phyloP scores from a whole-genome alignment of 2,329 filamentous ascomycete species.

The Periconia digitata region DNA sequence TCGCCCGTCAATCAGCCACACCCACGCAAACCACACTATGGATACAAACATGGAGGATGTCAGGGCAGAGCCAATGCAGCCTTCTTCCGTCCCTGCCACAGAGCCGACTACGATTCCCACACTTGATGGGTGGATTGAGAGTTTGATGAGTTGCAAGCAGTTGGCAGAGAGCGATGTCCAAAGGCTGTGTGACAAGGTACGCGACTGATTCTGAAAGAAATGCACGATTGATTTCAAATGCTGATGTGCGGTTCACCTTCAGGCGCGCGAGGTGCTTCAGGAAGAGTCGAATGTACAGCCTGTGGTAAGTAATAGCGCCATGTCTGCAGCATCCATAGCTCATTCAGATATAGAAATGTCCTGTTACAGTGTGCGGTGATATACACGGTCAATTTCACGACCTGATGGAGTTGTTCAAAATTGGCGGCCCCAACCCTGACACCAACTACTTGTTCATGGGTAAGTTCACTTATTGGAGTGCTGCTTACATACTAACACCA shows the following conservation, averaged over 20 bases:
- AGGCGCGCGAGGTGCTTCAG: constrained; percentile 95
- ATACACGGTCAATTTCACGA: constrained; percentile 99
- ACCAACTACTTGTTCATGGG: constrained; percentile 99
- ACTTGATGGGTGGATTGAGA: constrained; percentile 98
- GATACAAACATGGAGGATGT: constrained; percentile 99
- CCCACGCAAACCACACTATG: constrained; percentile 59
- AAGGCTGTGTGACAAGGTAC: constrained; percentile 94
- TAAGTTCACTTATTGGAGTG: constrained; percentile 37
- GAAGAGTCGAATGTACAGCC: constrained; percentile 99
- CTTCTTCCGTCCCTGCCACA: constrained; percentile 66
- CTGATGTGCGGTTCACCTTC: constrained; percentile 17
- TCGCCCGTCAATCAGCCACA: constrained; percentile 23
- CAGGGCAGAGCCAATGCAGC: constrained; percentile 75
- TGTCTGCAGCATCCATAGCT: constrained; percentile 11
- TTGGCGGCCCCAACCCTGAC: constrained; percentile 95
- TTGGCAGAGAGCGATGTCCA: constrained; percentile 92
- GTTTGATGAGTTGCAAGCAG: constrained; percentile 98
- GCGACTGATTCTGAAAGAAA: constrained; percentile 4
- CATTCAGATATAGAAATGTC: constrained; percentile 70
- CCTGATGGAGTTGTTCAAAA: constrained; percentile 99
- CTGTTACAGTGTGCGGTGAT: constrained; percentile 97
- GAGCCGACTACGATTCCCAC: constrained; percentile 91
- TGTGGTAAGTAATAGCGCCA: constrained; percentile 66
- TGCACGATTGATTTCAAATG: neutral
- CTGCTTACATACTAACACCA: neutral